phyloP scores from a whole-genome alignment of 768 basidiomycete genomes.

The Kondoa subrosea region DNA sequence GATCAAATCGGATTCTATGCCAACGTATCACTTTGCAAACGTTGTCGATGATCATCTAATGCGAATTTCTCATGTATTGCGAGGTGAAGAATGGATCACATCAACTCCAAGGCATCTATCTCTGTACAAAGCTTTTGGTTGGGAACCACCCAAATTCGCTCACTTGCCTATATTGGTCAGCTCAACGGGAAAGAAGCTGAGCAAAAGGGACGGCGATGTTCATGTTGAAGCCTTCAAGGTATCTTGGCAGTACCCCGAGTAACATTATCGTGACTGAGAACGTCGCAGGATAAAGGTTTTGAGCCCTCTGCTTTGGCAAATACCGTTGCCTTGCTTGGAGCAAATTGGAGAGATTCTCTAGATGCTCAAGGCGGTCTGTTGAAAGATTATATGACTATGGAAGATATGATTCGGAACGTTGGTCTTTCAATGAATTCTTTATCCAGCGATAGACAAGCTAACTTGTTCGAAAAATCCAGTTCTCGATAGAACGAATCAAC shows the following conservation, averaged over 20 bases:
- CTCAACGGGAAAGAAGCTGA: slow-evolving; percentile 80
- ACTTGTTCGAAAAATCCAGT: slow-evolving; percentile 36
- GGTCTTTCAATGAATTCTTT: slow-evolving; percentile 13
- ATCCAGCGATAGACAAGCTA: slow-evolving; percentile 4
- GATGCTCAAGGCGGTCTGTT: slow-evolving; percentile 29
- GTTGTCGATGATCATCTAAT: slow-evolving; percentile 92
- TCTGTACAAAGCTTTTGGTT: slow-evolving; percentile 59
- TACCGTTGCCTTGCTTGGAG: slow-evolving; percentile 87
- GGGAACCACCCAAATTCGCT: slow-evolving; percentile 62
- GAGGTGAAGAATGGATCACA: slow-evolving; percentile 97
- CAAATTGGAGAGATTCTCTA: slow-evolving; percentile 45
- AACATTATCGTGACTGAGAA: not conserved
- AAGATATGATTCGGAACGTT: slow-evolving; percentile 53
- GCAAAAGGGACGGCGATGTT: slow-evolving; percentile 80
- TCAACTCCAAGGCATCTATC: slow-evolving; percentile 82
- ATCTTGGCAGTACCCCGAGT: not conserved
- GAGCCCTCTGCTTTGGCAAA: slow-evolving; percentile 77
- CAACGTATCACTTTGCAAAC: slow-evolving; percentile 90
- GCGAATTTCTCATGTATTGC: slow-evolving; percentile 85
- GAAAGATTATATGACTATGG: slow-evolving; percentile 31
- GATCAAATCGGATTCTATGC: slow-evolving; percentile 78
- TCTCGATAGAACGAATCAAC: slow-evolving; percentile 58
- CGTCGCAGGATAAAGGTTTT: slow-evolving; percentile 57
- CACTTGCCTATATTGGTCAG: slow-evolving; percentile 85
- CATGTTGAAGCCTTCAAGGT: slow-evolving; percentile 53